Base-by-base conservation (phyloP, 768 basidiomycete genomes). In the Neoboletus magnificus region DNA sequence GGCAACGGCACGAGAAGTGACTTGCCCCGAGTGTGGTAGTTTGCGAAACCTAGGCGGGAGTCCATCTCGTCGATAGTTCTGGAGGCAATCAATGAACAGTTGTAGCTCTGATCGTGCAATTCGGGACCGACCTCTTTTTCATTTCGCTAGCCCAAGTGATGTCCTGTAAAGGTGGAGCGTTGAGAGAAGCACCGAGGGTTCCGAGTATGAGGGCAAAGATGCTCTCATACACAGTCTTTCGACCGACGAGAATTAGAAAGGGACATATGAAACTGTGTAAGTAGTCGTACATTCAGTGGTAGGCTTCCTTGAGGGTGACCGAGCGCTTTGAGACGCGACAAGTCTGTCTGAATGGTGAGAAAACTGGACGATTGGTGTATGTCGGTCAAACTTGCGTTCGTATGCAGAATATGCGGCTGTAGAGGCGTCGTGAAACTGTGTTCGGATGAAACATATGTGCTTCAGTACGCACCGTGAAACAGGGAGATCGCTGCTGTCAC, bases 91-190 rank as follows among this genome's bases (percentile, higher is more conserved):
- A 37, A 52, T 41, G 49, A 44, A 45, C 22, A 45, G 13, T 40
- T 25, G 13, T 23, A 7, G 16, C 9, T 52, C 22, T 29, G 20
- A 27, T 45, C 4, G 27, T 0, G 45, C 33, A n/a, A 22, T 30
- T 40, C 7, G 8, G 30, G 18, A 71, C 83, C 61, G 62, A 91
- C 91, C 86, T 79, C 66, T 81, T 85, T 62, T 80, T 81, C 91
- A 93, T 93, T 73, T 95, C 91, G 62, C 88, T 91, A 18, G 89
- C 82, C 92, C 91, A 94, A 33, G 87, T 87, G 56, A 93, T 89
- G 63, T 92, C 89, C 62, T 86, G 90, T 33, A 93, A 72, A 32
- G 77, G 68, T 1, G 89, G 82, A 8, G 86, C 79, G 60, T 81
- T 85, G 56, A 89, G 62, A n/a, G 83, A 82, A 32, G 89, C 87